Conservation (phyloP, 2,329 filamentous ascomycete species). For the Sordariomycetes sp. region DNA sequence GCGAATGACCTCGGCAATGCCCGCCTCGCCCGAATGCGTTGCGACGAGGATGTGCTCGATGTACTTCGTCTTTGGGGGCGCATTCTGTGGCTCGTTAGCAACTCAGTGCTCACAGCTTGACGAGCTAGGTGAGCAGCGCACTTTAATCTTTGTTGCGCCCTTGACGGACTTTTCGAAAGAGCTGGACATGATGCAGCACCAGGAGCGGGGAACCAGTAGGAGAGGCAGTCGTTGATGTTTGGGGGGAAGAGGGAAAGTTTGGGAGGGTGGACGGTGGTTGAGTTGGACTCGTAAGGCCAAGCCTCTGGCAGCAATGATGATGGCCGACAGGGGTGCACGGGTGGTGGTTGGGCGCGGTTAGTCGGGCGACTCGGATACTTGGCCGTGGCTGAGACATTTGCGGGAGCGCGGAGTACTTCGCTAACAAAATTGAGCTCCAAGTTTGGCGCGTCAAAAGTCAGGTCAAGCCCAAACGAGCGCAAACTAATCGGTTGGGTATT, state of each 20-base stretch:
- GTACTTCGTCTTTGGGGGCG: constrained; percentile 97
- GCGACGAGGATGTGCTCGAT: constrained; percentile 96
- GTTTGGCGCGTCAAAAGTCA: no score
- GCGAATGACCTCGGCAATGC: constrained; percentile 91
- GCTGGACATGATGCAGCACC: constrained; percentile 53
- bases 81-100: constrained; percentile 48
- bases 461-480: no score
- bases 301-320: constrained; percentile 1
- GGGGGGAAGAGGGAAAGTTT: not conserved
- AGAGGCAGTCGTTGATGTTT: not conserved
- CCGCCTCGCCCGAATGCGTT: constrained; percentile 88
- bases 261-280: not conserved
- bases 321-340: not conserved
- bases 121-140: constrained; percentile 20
- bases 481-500: no score
- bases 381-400: not conserved
- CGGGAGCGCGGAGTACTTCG: not conserved
- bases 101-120: not conserved
- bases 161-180: constrained; percentile 99
- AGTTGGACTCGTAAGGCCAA: not conserved
- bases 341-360: constrained; percentile 2
- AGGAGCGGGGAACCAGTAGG: constrained; percentile 1
- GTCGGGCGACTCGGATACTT: not conserved
- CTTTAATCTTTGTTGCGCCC: constrained; percentile 97
- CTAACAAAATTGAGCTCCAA: not conserved